phyloP scores from a whole-genome alignment of 768 basidiomycete genomes.

The Suillus lakei region DNA sequence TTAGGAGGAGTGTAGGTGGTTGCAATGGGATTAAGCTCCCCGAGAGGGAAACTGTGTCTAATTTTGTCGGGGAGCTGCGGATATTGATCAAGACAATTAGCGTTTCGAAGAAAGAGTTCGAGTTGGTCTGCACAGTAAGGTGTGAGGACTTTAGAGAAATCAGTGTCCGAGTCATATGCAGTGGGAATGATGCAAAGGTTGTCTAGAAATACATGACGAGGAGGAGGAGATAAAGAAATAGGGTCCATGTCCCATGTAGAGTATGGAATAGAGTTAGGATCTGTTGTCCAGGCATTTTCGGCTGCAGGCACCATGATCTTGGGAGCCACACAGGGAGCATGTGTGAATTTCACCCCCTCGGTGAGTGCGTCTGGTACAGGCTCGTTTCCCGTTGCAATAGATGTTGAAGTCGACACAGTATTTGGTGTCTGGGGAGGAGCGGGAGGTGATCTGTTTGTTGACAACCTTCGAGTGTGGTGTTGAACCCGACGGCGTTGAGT shows the following conservation, averaged over 20 bases:
- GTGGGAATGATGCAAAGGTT: neutral
- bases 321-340: neutral
- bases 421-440: too few species aligned
- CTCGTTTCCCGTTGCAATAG: neutral
- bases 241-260: neutral
- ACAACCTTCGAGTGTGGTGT: too few species aligned
- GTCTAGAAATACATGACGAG: neutral
- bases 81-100: neutral
- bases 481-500: too few species aligned
- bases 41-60: constrained; percentile 15
- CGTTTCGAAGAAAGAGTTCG: neutral
- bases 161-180: neutral
- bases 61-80: constrained; percentile 2
- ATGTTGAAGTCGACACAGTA: neutral
- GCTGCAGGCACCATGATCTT: neutral
- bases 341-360: neutral
- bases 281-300: neutral
- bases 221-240: neutral
- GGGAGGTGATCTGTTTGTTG: too few species aligned
- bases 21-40: constrained; percentile 4
- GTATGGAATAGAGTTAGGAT: neutral
- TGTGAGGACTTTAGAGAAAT: neutral
- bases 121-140: neutral
- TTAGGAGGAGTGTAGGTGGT: constrained; percentile 14
- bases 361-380: neutral